These are phyloP conservation scores for Rhizopogon parksii DNA, from an alignment of 1,284 basidiomycete species.

Conservation along the genomic window DNA sequence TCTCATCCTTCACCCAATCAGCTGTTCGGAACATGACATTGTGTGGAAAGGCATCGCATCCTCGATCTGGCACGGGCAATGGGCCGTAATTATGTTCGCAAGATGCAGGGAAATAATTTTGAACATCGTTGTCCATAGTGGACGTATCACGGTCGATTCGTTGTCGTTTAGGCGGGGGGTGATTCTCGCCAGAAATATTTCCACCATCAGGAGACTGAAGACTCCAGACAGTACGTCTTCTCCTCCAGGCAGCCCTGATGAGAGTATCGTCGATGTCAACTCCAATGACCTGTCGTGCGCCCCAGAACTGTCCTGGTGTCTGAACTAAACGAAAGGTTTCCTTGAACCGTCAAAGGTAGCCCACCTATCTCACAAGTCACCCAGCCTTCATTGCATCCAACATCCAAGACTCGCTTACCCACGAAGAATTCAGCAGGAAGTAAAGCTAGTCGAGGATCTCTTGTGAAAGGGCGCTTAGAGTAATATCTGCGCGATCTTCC, in stretches of 20 bases:
- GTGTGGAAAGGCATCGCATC: constrained; percentile 51
- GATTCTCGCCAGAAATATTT: not conserved
- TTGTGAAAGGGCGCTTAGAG: constrained; percentile 51
- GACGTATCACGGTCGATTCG: constrained; percentile 6
- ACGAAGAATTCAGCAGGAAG: constrained; percentile 49
- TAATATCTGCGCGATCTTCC: constrained; percentile 50
- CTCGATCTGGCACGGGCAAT: constrained; percentile 48
- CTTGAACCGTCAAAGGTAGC: constrained; percentile 7
- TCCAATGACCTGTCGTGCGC: constrained; percentile 59
- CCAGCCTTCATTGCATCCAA: constrained; percentile 80
- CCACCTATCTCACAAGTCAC: constrained; percentile 76
- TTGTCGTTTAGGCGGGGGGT: constrained; percentile 12
- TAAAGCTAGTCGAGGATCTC: constrained; percentile 55
- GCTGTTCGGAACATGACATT: constrained; percentile 64
- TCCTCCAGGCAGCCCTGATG: constrained; percentile 64
- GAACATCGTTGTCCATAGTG: constrained; percentile 1
- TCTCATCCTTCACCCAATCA: constrained; percentile 59
- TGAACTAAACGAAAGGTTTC: not conserved
- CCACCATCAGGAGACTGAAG: constrained; percentile 39
- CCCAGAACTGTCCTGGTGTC: constrained; percentile 51
- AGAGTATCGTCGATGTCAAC: constrained; percentile 77
- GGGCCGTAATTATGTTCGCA: constrained; percentile 68
- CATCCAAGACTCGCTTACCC: constrained; percentile 59
- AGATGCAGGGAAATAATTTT: constrained; percentile 62
- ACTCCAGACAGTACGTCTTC: constrained; percentile 63